A percentile compares a stretch with the other conserved stretches of the same genome.
Evolutionary conservation across 345 rosid genomes (phyloP).

Genomic region (Balakata baccata): DNA sequence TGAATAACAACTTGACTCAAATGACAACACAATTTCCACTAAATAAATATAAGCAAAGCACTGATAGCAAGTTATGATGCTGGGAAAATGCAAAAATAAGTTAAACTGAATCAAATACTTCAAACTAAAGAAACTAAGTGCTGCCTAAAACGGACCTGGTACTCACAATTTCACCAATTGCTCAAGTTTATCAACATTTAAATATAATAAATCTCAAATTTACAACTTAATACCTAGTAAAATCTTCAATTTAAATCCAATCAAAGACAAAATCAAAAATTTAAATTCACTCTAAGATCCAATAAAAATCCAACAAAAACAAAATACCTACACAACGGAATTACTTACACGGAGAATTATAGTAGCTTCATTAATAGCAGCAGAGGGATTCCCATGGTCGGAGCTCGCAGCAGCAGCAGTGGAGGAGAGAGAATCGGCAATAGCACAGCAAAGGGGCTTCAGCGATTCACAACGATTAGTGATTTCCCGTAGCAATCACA

Average conservation of each 20-base stretch:
- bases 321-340: background rate
- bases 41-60: background rate
- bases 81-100: background rate
- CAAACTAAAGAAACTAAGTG: background rate
- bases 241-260: background rate
- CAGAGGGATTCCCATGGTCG: conserved; percentile 55
- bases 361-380: conserved; percentile 69
- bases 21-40: conserved; percentile 4
- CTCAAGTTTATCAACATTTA: background rate
- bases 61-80: background rate
- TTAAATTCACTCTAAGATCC: conserved; percentile 36
- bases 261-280: background rate
- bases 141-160: background rate
- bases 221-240: background rate
- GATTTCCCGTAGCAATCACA: no score
- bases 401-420: conserved; percentile 43
- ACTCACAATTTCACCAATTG: background rate
- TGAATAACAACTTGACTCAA: background rate
- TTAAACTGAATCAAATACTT: background rate
- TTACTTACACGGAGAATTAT: conserved; percentile 84
- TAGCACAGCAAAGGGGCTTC: conserved; percentile 89
- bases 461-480: no score
- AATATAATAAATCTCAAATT: background rate
- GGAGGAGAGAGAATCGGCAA: conserved; percentile 65
- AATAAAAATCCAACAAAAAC: conserved; percentile 18